Evolutionary conservation across 768 basidiomycete species (phyloP).

Genomic region (Leccinum pellstonianum): DNA sequence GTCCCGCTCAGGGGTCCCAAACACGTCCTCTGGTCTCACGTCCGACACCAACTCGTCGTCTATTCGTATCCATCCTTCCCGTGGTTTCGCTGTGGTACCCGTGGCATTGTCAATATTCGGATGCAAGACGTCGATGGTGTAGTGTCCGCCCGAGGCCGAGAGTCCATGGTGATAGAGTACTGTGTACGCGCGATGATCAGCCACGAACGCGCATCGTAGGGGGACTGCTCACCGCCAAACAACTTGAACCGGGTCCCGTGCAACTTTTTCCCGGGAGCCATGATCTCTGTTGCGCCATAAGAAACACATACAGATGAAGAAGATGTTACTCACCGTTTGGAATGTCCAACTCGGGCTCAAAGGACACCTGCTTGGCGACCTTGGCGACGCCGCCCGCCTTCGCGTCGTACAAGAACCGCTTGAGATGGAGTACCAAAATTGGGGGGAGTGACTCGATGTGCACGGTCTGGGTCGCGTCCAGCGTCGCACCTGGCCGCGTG

Average conservation of each 20-base stretch:
- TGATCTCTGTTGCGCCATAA: constrained; percentile 45
- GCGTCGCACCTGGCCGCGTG: constrained; percentile 51
- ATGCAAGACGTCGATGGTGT: constrained; percentile 87
- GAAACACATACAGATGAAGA: background rate
- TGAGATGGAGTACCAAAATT: constrained; percentile 84
- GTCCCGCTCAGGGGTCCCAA: constrained; percentile 46
- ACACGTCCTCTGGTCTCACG: constrained; percentile 70
- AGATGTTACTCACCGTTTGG: constrained; percentile 48
- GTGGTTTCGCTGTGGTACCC: constrained; percentile 27
- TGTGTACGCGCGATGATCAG: constrained; percentile 23
- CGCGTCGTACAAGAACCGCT: constrained; percentile 86
- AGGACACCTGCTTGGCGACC: constrained; percentile 76
- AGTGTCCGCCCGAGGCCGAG: constrained; percentile 91
- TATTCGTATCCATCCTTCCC: constrained; percentile 86
- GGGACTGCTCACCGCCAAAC: constrained; percentile 66
- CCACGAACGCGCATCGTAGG: background rate
- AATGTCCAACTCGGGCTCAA: constrained; percentile 76
- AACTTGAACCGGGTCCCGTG: constrained; percentile 67
- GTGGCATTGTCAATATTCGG: constrained; percentile 53
- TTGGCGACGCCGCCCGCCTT: constrained; percentile 78
- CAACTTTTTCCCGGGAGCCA: constrained; percentile 51
- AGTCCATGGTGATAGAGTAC: constrained; percentile 93
- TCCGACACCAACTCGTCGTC: constrained; percentile 89
- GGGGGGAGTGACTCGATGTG: constrained; percentile 83
- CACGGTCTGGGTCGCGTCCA: constrained; percentile 72